These are phyloP conservation scores for Fomitopsis pulvina DNA, from an alignment of 768 basidiomycete species.

Conservation along the genomic window DNA sequence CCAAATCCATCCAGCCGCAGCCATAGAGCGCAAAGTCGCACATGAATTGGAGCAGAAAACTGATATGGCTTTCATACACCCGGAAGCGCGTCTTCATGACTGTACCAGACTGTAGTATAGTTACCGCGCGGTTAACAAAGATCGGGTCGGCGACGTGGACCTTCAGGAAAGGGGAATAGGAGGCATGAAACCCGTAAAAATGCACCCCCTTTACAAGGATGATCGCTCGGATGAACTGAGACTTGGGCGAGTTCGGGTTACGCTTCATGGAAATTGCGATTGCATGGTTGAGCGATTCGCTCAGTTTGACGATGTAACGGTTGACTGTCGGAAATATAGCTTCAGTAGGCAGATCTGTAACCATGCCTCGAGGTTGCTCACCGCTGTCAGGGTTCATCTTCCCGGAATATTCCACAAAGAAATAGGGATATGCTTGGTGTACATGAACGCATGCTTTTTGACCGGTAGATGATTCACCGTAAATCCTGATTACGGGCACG, in stretches of 20 bases:
- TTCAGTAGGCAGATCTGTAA: neutral
- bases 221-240: constrained; percentile 67
- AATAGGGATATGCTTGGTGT: constrained; percentile 93
- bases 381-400: constrained; percentile 58
- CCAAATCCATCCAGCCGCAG: constrained; percentile 82
- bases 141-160: constrained; percentile 69
- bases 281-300: constrained; percentile 76
- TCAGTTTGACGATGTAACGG: constrained; percentile 60
- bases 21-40: constrained; percentile 94
- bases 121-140: constrained; percentile 58
- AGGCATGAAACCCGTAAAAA: constrained; percentile 91
- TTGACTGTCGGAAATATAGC: constrained; percentile 49
- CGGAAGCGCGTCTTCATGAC: constrained; percentile 75
- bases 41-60: constrained; percentile 86
- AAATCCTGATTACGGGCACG: constrained; percentile 82
- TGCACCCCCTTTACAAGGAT: constrained; percentile 89
- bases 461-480: constrained; percentile 72
- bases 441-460: constrained; percentile 82
- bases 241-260: constrained; percentile 50
- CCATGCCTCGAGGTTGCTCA: constrained; percentile 27
- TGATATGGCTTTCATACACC: constrained; percentile 87
- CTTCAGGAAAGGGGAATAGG: constrained; percentile 85
- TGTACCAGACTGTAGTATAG: constrained; percentile 75
- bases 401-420: constrained; percentile 78
- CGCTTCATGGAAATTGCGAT: constrained; percentile 77